Evolutionary conservation across 2,329 filamentous ascomycete species (phyloP).

Genomic region (Trichoderma simmonsii): DNA sequence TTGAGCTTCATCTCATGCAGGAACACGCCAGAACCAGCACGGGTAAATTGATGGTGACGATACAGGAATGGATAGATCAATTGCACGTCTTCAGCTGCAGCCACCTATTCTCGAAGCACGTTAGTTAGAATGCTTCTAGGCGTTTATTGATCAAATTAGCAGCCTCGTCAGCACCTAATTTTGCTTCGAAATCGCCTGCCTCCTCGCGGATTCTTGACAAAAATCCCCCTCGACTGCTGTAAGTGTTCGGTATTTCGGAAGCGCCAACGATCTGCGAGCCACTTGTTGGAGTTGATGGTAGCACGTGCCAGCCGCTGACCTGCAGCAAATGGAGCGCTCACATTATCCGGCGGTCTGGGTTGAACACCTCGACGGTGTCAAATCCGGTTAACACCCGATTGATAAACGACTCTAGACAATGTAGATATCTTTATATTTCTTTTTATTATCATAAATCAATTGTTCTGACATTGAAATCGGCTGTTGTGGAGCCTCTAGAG

Average conservation of each 20-base stretch:
- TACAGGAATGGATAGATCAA: not conserved
- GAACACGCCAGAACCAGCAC: not conserved
- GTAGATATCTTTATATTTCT: not conserved
- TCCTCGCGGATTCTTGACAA: not conserved
- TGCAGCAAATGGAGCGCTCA: not conserved
- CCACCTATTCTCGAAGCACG: not conserved
- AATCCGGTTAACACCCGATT: not conserved
- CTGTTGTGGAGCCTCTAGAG: not conserved
- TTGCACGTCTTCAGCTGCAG: not conserved
- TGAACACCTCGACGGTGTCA: not conserved
- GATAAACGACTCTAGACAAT: not conserved
- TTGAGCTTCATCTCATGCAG: conserved; percentile 5
- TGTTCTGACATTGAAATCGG: not conserved
- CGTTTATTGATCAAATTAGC: not conserved
- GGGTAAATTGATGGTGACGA: not conserved
- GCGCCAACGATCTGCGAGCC: not conserved
- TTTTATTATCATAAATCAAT: not conserved
- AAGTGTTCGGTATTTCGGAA: not conserved
- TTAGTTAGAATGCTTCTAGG: not conserved
- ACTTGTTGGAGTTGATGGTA: conserved; percentile 1
- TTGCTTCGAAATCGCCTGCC: not conserved
- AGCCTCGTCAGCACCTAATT: not conserved
- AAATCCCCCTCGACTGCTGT: not conserved
- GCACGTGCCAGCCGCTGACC: not conserved
- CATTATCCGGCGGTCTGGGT: not conserved